These are phyloP conservation scores for Crithidia sp. DNA, from an alignment of 208 protist genomes.

Conservation along the genomic window DNA sequence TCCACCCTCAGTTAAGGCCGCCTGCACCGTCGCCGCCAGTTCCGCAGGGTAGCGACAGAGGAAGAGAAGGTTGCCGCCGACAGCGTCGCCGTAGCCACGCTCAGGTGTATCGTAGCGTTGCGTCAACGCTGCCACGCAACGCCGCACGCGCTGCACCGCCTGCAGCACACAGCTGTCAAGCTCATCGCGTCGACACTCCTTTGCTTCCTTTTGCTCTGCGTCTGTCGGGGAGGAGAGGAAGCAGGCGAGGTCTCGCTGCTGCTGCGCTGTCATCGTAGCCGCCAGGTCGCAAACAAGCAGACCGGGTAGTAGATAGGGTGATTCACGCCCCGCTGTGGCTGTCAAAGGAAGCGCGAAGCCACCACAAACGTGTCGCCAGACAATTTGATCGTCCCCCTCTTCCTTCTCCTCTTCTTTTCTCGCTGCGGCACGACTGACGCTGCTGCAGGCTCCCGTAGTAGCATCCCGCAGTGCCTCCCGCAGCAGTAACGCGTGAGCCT, in stretches of 20 bases:
- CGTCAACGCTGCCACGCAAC: background rate
- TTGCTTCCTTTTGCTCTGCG: too few relatives aligned
- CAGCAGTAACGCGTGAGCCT: slow-evolving; percentile 22
- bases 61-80: slow-evolving; percentile 32
- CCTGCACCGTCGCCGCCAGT: background rate
- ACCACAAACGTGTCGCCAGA: slow-evolving; percentile 41
- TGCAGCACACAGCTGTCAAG: background rate
- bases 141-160: background rate
- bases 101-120: background rate
- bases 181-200: background rate
- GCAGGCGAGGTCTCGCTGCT: background rate
- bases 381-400: background rate
- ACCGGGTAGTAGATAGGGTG: slow-evolving; percentile 41
- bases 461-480: slow-evolving; percentile 20
- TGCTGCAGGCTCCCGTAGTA: background rate
- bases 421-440: too few relatives aligned
- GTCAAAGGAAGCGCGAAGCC: slow-evolving; percentile 38
- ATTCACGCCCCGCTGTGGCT: slow-evolving; percentile 23
- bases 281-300: slow-evolving; percentile 32
- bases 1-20: background rate
- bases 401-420: too few relatives aligned
- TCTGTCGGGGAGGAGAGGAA: too few relatives aligned
- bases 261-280: background rate
- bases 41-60: slow-evolving; percentile 35
- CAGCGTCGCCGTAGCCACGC: slow-evolving; percentile 26